A percentile compares a stretch with the other conserved stretches of the same genome.
phyloP scores from a whole-genome alignment of 805 yeast species.

The Cephaloascus albidus region DNA sequence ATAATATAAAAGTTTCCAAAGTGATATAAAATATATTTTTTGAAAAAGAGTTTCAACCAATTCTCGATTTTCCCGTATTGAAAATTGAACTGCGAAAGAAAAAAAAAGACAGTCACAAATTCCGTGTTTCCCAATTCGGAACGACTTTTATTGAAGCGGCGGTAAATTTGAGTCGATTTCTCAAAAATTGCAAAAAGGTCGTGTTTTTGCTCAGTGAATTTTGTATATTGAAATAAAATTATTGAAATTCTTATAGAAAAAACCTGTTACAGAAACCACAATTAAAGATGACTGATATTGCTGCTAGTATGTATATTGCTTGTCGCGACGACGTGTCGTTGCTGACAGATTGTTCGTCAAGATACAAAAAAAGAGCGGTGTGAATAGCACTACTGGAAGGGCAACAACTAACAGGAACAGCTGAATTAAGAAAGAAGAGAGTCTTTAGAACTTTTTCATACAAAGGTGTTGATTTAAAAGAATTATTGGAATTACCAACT shows the following conservation, averaged over 20 bases:
- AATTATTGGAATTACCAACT: constrained; percentile 85
- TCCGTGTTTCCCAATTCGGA: not conserved
- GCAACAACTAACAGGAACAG: constrained; percentile 19
- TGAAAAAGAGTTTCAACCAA: too few relatives aligned
- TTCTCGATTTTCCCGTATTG: too few relatives aligned
- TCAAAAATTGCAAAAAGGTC: too few relatives aligned
- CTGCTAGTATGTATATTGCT: not conserved
- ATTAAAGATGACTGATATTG: not conserved
- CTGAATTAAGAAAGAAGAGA: constrained; percentile 72
- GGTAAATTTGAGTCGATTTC: too few relatives aligned
- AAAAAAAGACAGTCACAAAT: constrained; percentile 2
- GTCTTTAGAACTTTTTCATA: constrained; percentile 91
- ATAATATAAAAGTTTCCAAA: too few relatives aligned
- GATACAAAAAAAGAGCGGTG: not conserved
- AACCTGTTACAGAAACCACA: too few relatives aligned
- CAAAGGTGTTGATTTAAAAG: constrained; percentile 97
- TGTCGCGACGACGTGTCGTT: not conserved
- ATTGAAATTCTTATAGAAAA: too few relatives aligned
- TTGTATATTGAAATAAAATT: too few relatives aligned
- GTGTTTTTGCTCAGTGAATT: too few relatives aligned
- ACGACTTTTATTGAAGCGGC: too few relatives aligned
- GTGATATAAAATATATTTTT: too few relatives aligned
- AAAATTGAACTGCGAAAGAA: constrained; percentile 13
- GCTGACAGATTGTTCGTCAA: not conserved
- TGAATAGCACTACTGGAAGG: not conserved